A percentile compares a stretch with the other conserved stretches of the same genome.
Conservation (phyloP, 1,139 yeast species). For the Nakaseomyces kungkrabaensis region DNA sequence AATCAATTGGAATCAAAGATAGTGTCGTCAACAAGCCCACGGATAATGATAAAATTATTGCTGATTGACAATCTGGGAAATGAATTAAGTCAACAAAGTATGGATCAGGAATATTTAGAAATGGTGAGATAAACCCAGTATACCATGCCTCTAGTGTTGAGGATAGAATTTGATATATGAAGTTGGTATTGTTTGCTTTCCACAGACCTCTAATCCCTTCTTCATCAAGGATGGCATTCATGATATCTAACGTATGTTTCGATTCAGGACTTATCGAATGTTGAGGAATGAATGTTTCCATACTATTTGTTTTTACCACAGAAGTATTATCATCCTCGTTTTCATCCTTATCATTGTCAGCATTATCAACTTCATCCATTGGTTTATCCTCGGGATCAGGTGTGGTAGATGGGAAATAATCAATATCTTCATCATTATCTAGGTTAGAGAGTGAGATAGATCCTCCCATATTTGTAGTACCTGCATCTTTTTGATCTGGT, state of each 20-base stretch:
- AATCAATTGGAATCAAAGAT: slow-evolving; percentile 71
- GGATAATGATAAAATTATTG: slow-evolving; percentile 55
- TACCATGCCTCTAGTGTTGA: slow-evolving; percentile 86
- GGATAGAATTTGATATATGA: slow-evolving; percentile 63
- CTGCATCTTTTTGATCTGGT: slow-evolving; percentile 7
- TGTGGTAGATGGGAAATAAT: slow-evolving; percentile 37
- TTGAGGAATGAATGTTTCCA: slow-evolving; percentile 4
- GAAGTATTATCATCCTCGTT: neutral
- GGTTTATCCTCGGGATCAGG: neutral
- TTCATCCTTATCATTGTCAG: neutral
- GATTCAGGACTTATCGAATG: slow-evolving; percentile 47
- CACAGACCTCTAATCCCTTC: slow-evolving; percentile 83
- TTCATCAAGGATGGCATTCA: slow-evolving; percentile 55
- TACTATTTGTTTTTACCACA: neutral
- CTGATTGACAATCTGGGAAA: slow-evolving; percentile 45
- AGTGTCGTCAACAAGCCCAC: slow-evolving; percentile 70
- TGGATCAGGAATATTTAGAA: slow-evolving; percentile 84
- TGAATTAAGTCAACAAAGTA: slow-evolving; percentile 74
- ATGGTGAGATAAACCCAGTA: slow-evolving; percentile 76
- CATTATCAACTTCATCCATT: neutral
- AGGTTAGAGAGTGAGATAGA: slow-evolving; percentile 3
- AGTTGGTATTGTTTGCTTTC: slow-evolving; percentile 80
- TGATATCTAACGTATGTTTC: slow-evolving; percentile 59
- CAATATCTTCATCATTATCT: slow-evolving; percentile 38
- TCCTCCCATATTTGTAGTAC: slow-evolving; percentile 7